A percentile compares a stretch with the other conserved stretches of the same genome.
These are phyloP conservation scores for Apophysomyces elegans DNA, from an alignment of 371 early-diverging fungal genomes.

Conservation along the genomic window DNA sequence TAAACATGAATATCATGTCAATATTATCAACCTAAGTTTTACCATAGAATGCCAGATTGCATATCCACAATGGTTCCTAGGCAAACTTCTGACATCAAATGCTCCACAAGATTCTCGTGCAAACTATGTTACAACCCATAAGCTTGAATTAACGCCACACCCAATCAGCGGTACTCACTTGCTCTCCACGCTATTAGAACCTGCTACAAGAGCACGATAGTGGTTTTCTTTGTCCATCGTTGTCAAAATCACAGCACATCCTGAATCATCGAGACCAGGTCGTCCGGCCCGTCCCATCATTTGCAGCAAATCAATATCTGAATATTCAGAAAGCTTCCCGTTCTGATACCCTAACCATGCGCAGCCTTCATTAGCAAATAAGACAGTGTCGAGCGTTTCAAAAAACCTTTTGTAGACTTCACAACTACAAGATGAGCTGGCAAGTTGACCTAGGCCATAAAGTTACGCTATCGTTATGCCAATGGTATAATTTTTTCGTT, in stretches of 20 bases:
- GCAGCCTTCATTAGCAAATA: conserved; percentile 31
- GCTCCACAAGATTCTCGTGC: conserved; percentile 77
- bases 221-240: conserved; percentile 48
- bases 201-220: conserved; percentile 63
- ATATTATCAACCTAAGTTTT: conserved; percentile 5
- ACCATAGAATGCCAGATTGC: conserved; percentile 70
- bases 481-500: background rate
- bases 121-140: conserved; percentile 37
- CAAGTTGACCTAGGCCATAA: conserved; percentile 69
- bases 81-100: conserved; percentile 84
- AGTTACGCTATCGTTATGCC: background rate
- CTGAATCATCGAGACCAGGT: conserved; percentile 82
- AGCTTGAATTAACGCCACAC: background rate
- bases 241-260: conserved; percentile 81
- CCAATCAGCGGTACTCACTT: conserved; percentile 33
- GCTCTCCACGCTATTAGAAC: conserved; percentile 69
- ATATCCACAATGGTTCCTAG: conserved; percentile 66
- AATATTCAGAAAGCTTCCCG: conserved; percentile 63
- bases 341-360: conserved; percentile 63
- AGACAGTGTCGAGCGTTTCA: background rate
- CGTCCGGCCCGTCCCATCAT: conserved; percentile 96
- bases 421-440: conserved; percentile 92
- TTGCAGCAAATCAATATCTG: conserved; percentile 79
- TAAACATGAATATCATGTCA: background rate
- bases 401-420: conserved; percentile 63